Base-by-base conservation (phyloP, 768 basidiomycete species). In the Pleurotus tuoliensis region DNA sequence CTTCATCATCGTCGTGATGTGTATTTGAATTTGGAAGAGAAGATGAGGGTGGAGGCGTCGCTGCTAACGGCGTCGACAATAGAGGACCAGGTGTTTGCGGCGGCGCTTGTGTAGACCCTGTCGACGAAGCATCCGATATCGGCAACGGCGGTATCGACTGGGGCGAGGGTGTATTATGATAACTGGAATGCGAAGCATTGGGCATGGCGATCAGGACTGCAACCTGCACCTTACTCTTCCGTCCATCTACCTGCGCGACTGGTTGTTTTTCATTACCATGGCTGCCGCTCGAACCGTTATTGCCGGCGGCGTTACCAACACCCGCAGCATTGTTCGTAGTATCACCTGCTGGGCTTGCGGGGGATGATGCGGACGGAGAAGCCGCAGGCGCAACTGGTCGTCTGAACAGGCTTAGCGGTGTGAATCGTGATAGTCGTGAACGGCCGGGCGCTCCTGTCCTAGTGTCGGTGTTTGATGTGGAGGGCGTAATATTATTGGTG, bases 201-300 rank as follows among this genome's bases (percentile, higher is more conserved):
- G 78, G 78, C 78, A 79, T 77, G 4, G 78, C 76, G 40, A 79
- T 73, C 30, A 79, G 65, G 15, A 79, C 75, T 0, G 74, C 71
- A 27, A 79, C 68, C 37, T 67, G 69, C 22, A 79, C 65, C 44
- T 63, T 56, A 48, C 40, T 15, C n/a, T 43, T 47, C 38, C 43
- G 30, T 12, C 47, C 49, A 8, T 49, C 59, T 58, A 49, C 63
- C 56, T 53, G 56, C 43, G 43, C 12, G 3, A 49, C 47, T 8
- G 58, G 60, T 39, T 37, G 38, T 25, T 45, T 60, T 37, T 39
- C 54, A 5, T 16, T 15, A 6, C 38, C 22, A 16, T 27, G 27
- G 6, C 40, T 43, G 24, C 13, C 15, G 39, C 15, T 24, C 6
- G 53, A 16, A 18, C 18, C 11, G 39, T 15, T 37, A 54, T 37